These are phyloP conservation scores for Mycotypha africana DNA, from an alignment of 371 early-diverging fungal genomes.

Conservation along the genomic window DNA sequence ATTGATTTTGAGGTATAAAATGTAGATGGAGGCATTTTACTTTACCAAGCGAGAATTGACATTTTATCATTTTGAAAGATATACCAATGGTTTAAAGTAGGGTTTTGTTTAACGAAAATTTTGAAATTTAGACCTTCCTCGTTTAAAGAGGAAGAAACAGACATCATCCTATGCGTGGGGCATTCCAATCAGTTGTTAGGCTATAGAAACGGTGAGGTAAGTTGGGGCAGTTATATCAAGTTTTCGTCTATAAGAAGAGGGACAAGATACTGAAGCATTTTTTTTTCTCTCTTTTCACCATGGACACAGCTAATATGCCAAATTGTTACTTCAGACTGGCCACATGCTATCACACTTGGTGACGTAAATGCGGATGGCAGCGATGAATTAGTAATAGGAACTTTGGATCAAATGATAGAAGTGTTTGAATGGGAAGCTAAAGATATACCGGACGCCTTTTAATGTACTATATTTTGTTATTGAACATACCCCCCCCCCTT, in stretches of 20 bases:
- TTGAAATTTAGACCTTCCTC: slow-evolving; percentile 25
- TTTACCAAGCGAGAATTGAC: not conserved
- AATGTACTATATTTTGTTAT: too few species aligned
- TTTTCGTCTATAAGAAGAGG: too few species aligned
- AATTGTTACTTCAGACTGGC: slow-evolving; percentile 38
- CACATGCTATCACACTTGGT: slow-evolving; percentile 33
- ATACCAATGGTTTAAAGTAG: slow-evolving; percentile 31
- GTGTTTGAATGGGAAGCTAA: slow-evolving; percentile 34
- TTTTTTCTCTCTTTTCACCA: not conserved
- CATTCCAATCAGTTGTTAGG: slow-evolving; percentile 28
- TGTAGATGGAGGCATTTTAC: not conserved
- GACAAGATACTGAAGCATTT: too few species aligned
- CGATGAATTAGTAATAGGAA: slow-evolving; percentile 39
- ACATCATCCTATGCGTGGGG: slow-evolving; percentile 41
- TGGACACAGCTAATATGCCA: slow-evolving; percentile 26
- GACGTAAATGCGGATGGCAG: slow-evolving; percentile 44
- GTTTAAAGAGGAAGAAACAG: slow-evolving; percentile 23
- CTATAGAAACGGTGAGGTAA: slow-evolving; percentile 37
- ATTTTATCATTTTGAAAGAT: slow-evolving; percentile 20
- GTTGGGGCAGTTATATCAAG: too few species aligned
- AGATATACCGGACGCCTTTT: too few species aligned
- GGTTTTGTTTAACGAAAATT: slow-evolving; percentile 23
- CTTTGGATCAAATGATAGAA: slow-evolving; percentile 36
- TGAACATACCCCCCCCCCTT: too few species aligned
- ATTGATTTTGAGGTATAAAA: slow-evolving; percentile 35